Evolutionary conservation across 805 yeast species (phyloP).

Genomic region (Kodamaea hsintzibuensis): DNA sequence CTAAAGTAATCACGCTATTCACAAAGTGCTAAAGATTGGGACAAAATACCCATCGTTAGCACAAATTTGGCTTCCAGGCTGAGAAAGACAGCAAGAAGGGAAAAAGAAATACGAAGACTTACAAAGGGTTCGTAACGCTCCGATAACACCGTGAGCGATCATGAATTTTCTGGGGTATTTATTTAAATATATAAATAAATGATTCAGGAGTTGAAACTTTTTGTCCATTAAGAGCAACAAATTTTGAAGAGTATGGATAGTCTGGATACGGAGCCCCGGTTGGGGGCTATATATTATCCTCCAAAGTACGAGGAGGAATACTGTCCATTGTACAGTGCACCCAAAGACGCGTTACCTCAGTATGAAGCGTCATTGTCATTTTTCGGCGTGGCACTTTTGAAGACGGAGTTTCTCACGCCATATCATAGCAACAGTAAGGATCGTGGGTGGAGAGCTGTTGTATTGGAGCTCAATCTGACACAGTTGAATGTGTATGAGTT

Average conservation of each 20-base stretch:
- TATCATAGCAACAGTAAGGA: slow-evolving; percentile 28
- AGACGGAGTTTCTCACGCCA: slow-evolving; percentile 40
- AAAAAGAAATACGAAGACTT: too few relatives aligned
- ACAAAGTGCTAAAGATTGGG: background rate
- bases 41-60: background rate
- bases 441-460: slow-evolving; percentile 37
- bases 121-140: too few relatives aligned
- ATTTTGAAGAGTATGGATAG: background rate
- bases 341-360: slow-evolving; percentile 27
- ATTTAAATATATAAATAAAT: too few relatives aligned
- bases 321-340: slow-evolving; percentile 23
- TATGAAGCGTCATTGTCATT: slow-evolving; percentile 34
- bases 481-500: slow-evolving; percentile 36
- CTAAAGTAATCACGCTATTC: background rate
- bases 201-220: background rate
- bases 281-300: background rate
- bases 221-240: background rate
- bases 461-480: slow-evolving; percentile 41
- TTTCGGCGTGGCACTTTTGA: slow-evolving; percentile 34
- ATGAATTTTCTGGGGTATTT: background rate
- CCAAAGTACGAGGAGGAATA: background rate
- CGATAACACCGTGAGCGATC: background rate
- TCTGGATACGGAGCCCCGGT: background rate
- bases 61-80: background rate
- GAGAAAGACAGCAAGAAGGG: background rate